Percentiles rank a stretch among this genome's conserved stretches.
phyloP scores from a whole-genome alignment of 108 stramenopile species.

The Schizochytrium sp. region DNA sequence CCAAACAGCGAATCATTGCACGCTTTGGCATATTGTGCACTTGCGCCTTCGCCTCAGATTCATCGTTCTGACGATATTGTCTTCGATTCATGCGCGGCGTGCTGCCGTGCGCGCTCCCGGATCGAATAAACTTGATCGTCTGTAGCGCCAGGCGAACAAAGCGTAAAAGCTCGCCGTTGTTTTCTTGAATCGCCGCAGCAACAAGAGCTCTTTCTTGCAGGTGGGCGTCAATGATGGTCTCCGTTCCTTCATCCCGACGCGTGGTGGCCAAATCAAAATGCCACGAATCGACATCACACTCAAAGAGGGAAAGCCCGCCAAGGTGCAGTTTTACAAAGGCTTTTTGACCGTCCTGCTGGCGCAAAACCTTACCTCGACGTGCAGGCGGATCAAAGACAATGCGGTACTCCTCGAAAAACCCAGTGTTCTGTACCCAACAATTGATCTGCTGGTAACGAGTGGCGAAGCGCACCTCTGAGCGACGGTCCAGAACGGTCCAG shows the following conservation, averaged over 20 bases:
- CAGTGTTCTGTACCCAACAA: background rate
- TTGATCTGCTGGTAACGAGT: background rate
- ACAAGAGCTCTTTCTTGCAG: background rate
- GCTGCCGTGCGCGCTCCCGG: background rate
- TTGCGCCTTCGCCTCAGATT: background rate
- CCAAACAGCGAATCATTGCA: background rate
- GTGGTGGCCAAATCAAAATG: background rate
- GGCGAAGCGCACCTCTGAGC: background rate
- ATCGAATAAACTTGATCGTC: slow-evolving; percentile 1
- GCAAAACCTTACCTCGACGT: background rate
- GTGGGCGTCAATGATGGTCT: background rate
- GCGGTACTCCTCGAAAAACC: background rate
- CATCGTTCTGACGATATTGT: background rate
- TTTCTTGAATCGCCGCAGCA: background rate
- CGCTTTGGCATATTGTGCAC: background rate
- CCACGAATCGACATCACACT: background rate
- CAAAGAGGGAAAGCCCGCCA: background rate
- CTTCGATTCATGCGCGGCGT: background rate
- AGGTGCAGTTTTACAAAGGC: background rate
- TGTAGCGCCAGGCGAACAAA: background rate
- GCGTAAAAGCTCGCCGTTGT: background rate
- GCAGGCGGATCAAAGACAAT: background rate
- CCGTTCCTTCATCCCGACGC: background rate
- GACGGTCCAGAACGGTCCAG: background rate
- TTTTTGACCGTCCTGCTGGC: background rate